A percentile compares a stretch with the other conserved stretches of the same genome.
Conservation (phyloP, 495 filamentous ascomycete species). For the Chaetomium fimeti region DNA sequence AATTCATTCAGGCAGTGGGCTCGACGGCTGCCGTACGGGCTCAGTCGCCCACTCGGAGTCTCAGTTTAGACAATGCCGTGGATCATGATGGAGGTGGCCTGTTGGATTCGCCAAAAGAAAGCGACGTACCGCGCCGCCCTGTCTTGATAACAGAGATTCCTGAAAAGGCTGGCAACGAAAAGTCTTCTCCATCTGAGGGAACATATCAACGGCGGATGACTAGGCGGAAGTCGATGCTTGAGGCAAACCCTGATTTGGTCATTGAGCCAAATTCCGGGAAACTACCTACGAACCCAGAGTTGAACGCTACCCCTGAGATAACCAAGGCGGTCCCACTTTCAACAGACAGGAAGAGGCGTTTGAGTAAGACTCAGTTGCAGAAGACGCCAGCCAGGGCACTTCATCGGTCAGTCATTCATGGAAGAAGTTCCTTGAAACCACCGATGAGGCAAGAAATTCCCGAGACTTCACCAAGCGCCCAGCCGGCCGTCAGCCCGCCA, state of each 20-base stretch:
- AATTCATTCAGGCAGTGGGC: background rate
- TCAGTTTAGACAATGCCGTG: conserved; percentile 1
- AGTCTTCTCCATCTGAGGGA: background rate
- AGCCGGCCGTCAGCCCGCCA: background rate
- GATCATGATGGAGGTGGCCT: background rate
- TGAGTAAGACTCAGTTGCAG: background rate
- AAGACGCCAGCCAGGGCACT: background rate
- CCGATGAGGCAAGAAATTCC: conserved; percentile 4
- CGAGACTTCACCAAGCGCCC: conserved; percentile 11
- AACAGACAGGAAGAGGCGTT: background rate
- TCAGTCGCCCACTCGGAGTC: conserved; percentile 7
- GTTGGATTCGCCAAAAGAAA: background rate
- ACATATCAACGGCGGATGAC: background rate
- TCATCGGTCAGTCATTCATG: background rate
- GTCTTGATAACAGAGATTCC: background rate
- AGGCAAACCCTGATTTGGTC: background rate
- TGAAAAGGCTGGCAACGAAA: background rate
- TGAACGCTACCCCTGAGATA: background rate
- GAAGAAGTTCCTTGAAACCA: background rate
- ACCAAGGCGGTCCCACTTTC: background rate
- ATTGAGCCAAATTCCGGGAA: background rate
- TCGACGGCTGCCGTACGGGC: background rate
- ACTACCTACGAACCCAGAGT: background rate
- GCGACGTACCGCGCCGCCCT: background rate
- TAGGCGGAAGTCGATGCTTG: background rate